Evolutionary conservation across 2,329 filamentous ascomycete species (phyloP), one percentile per base, ranked within the genome.

Genomic region (Penicillium polonicum): DNA sequence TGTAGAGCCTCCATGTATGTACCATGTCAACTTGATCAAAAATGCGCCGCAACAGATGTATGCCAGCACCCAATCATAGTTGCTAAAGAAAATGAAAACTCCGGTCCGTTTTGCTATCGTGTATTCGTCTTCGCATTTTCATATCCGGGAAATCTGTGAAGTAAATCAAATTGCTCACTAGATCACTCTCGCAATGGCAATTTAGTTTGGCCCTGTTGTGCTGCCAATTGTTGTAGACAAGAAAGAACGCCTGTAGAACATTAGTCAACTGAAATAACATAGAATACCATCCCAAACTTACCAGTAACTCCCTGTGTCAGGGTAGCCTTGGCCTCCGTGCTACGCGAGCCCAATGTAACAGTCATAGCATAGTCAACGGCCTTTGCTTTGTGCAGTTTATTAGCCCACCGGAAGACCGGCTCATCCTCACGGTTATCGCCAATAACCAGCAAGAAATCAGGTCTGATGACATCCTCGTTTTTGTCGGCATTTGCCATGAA

Each of bases 401-500:
- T 96, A 19, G 93, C 94, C 93, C 94, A 97, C 61, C 88, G 88
- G 78, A 96, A 97, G 21, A 96, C 89, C 66, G 91, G 89, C 71
- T 97, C 93, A 64, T 97, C 94, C 66, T 97, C 93, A 33, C 93
- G 87, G 42, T 92, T 91, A 69, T 97, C 92, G 38, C 93, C 93
- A 35, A 92, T 85, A 7, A 96, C 90, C 78, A 97, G 86, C 56
- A 97, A 76, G 74, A 97, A 97, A 71, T 97, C 91, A 0, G 91
- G 84, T 0, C 65, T 69, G 1, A 81, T 72, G 17, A 61, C 58
- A 1, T 70, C 50, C 12, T 69, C 71, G 1, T 66, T 70, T 31
- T 74, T 68, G 60, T 80, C 78, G 35, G 84, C 73, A 43, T 80
- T 78, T 43, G 85, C 82, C 66, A 89, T 87, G 55, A 86, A 77